Conservation (phyloP, 2,329 filamentous ascomycete species). For the Hirsutella minnesotensis region DNA sequence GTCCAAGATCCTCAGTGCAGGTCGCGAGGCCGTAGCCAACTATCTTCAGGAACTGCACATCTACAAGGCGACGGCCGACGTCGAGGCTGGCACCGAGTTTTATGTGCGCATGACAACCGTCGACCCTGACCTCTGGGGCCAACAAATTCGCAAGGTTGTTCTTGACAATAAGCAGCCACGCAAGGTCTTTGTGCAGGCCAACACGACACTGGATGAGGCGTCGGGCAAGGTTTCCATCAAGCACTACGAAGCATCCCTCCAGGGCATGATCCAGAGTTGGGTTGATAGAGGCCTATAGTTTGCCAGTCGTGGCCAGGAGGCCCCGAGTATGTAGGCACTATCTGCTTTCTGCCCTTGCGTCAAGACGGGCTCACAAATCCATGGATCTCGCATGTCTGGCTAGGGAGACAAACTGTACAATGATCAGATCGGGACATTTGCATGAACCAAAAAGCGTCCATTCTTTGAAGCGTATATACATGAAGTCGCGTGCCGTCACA, state of each 20-base stretch:
- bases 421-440: no score
- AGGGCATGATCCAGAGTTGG: constrained; percentile 78
- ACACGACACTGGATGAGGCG: constrained; percentile 60
- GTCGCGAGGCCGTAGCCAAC: constrained; percentile 71
- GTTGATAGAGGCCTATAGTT: constrained; percentile 45
- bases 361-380: no score
- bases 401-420: no score
- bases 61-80: constrained; percentile 83
- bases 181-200: constrained; percentile 90
- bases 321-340: no score
- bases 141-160: constrained; percentile 64
- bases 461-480: no score
- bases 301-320: no score
- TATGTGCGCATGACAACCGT: constrained; percentile 79
- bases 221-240: constrained; percentile 63
- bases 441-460: no score
- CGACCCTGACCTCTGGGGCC: constrained; percentile 71
- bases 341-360: no score
- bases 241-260: constrained; percentile 73
- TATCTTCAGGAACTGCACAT: constrained; percentile 88
- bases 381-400: no score
- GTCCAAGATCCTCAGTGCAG: constrained; percentile 72
- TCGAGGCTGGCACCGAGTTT: constrained; percentile 63
- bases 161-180: constrained; percentile 68
- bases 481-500: not conserved